phyloP scores from a whole-genome alignment of 768 basidiomycete genomes.

The Termitomyces sp. region DNA sequence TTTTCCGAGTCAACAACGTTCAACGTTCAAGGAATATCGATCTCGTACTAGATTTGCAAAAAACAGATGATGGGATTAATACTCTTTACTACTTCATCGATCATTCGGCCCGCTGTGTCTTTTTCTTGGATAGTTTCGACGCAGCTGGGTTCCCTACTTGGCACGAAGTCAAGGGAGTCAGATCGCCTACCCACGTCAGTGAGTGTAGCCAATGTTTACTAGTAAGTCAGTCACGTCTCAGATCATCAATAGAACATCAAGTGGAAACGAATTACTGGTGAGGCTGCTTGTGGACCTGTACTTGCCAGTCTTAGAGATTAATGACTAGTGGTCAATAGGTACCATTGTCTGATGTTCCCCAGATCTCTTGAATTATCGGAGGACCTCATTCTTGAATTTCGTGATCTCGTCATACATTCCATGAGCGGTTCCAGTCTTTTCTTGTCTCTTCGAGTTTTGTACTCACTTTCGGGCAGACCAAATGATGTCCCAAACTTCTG shows the following conservation, averaged over 20 bases:
- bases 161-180: constrained; percentile 36
- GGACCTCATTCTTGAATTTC: constrained; percentile 31
- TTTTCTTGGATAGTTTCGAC: constrained; percentile 50
- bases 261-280: constrained; percentile 45
- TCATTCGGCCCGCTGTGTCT: constrained; percentile 44
- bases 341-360: constrained; percentile 37
- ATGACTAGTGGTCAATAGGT: constrained; percentile 25
- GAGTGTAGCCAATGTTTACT: constrained; percentile 13
- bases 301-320: background rate
- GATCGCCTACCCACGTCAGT: constrained; percentile 40
- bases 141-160: constrained; percentile 28
- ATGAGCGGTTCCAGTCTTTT: constrained; percentile 30
- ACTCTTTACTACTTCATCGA: constrained; percentile 34
- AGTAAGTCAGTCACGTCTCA: background rate
- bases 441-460: background rate
- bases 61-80: constrained; percentile 18
- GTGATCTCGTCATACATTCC: constrained; percentile 36
- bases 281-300: background rate
- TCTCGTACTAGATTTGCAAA: constrained; percentile 44
- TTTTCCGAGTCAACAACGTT: constrained; percentile 23
- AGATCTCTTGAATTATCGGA: constrained; percentile 22
- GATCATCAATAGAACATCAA: constrained; percentile 29
- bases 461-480: constrained; percentile 28
- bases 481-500: constrained; percentile 38
- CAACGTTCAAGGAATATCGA: constrained; percentile 35